phyloP scores from a whole-genome alignment of 192 early-diverging fungal genomes.

The Backusella morwellensis region DNA sequence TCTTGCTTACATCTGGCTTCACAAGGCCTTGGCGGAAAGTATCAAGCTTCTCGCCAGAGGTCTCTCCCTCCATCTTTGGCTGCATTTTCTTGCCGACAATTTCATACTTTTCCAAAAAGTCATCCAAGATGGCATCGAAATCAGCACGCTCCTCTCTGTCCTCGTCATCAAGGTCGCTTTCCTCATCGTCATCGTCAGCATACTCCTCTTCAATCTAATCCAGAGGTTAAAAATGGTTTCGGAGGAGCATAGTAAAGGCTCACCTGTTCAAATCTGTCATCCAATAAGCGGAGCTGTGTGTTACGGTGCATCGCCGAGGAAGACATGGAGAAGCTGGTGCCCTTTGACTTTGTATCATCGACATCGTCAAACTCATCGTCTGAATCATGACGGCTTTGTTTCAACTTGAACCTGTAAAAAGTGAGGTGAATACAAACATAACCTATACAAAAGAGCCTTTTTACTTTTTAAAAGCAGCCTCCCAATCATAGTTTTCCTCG shows the following conservation, averaged over 20 bases:
- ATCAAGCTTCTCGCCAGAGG: constrained; percentile 55
- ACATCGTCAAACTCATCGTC: constrained; percentile 47
- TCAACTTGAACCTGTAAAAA: constrained; percentile 40
- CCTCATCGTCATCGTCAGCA: constrained; percentile 56
- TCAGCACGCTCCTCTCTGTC: constrained; percentile 62
- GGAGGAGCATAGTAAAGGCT: too few relatives aligned
- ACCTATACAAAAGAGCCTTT: not conserved
- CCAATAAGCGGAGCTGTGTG: constrained; percentile 82
- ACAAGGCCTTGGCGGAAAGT: constrained; percentile 57
- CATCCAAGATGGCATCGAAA: constrained; percentile 70
- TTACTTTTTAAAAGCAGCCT: constrained; percentile 55
- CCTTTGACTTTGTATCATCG: constrained; percentile 46
- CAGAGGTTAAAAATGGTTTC: not conserved
- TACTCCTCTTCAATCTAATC: constrained; percentile 58
- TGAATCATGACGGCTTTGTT: constrained; percentile 28
- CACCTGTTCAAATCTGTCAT: constrained; percentile 91
- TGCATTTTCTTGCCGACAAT: constrained; percentile 69
- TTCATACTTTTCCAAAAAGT: constrained; percentile 78
- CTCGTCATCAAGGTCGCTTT: constrained; percentile 47
- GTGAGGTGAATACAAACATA: not conserved
- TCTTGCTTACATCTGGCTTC: constrained; percentile 33
- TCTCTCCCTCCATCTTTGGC: constrained; percentile 62
- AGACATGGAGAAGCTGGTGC: constrained; percentile 80
- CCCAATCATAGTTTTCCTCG: constrained; percentile 37
- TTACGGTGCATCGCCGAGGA: constrained; percentile 94